Evolutionary conservation across 768 basidiomycete species (phyloP).

Genomic region (Xerocomus potaroensis): DNA sequence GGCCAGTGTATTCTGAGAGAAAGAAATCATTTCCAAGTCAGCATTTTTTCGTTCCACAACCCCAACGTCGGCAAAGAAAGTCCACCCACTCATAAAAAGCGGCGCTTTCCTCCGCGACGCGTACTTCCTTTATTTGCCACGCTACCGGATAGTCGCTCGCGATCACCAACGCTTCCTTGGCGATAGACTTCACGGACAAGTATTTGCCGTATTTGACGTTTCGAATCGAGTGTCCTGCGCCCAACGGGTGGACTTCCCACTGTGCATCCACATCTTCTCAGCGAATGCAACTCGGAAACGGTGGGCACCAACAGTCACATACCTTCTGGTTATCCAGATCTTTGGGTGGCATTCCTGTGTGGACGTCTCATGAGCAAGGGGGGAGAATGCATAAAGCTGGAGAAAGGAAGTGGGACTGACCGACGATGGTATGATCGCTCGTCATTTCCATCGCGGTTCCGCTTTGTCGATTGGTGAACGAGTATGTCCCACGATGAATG

Average conservation of each 20-base stretch:
- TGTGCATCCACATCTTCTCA: slow-evolving; percentile 5
- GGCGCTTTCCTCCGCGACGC: slow-evolving; percentile 23
- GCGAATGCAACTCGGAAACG: too few species aligned
- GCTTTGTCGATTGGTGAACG: slow-evolving; percentile 30
- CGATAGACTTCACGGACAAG: slow-evolving; percentile 21
- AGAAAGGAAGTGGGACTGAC: slow-evolving; percentile 9
- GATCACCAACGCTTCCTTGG: slow-evolving; percentile 22
- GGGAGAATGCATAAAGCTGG: neutral
- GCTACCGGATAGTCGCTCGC: slow-evolving; percentile 28
- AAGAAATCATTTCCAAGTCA: neutral
- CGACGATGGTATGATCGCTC: slow-evolving; percentile 21
- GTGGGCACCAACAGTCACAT: too few species aligned
- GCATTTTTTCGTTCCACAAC: too few species aligned
- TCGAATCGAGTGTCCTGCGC: slow-evolving; percentile 29
- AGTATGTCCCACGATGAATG: slow-evolving; percentile 30
- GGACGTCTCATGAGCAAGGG: slow-evolving; percentile 1
- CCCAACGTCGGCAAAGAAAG: too few species aligned
- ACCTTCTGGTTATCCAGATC: slow-evolving; percentile 29
- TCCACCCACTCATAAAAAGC: slow-evolving; percentile 26
- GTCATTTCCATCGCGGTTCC: slow-evolving; percentile 30
- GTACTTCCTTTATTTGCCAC: slow-evolving; percentile 26
- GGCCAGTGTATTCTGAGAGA: slow-evolving; percentile 30
- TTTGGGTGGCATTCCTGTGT: slow-evolving; percentile 29
- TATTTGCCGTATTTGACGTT: slow-evolving; percentile 32
- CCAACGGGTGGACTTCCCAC: slow-evolving; percentile 29